These are phyloP conservation scores for Pseudogymnoascus sp. DNA, from an alignment of 2,329 filamentous ascomycete genomes.

Conservation along the genomic window DNA sequence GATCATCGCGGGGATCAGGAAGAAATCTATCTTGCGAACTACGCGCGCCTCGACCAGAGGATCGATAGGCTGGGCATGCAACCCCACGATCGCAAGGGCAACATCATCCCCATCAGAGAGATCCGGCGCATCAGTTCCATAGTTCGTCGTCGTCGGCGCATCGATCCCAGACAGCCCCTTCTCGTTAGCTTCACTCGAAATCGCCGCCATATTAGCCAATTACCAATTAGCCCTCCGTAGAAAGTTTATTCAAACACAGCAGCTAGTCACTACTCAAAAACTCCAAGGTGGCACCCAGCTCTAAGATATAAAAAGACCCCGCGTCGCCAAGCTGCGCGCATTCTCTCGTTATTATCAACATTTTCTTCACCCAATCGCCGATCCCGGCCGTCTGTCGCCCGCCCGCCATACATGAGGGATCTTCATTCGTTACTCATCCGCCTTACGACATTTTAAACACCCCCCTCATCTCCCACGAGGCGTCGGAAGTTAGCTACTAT, in stretches of 20 bases:
- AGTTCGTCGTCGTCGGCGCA: neutral
- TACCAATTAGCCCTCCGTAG: neutral
- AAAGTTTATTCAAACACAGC: neutral
- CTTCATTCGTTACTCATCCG: constrained; percentile 5
- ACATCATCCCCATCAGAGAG: constrained; percentile 18
- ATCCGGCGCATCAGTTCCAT: neutral
- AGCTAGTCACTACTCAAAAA: neutral
- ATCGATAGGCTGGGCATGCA: constrained; percentile 32
- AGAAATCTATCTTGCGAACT: constrained; percentile 57
- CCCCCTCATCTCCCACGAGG: neutral
- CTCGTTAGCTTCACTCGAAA: neutral
- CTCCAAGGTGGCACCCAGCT: neutral
- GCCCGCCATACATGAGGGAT: neutral
- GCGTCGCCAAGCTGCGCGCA: neutral
- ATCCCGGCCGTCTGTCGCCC: neutral
- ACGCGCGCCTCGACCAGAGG: constrained; percentile 46
- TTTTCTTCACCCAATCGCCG: constrained; percentile 2
- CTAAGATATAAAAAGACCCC: neutral
- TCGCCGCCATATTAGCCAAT: neutral
- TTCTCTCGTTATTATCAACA: neutral
- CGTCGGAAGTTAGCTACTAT: neutral
- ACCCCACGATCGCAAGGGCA: constrained; percentile 24
- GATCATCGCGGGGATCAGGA: constrained; percentile 60
- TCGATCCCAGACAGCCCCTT: neutral
- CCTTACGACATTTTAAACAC: neutral